Base-by-base conservation (phyloP, 1,284 basidiomycete genomes). In the Leccinum fuscescens region DNA sequence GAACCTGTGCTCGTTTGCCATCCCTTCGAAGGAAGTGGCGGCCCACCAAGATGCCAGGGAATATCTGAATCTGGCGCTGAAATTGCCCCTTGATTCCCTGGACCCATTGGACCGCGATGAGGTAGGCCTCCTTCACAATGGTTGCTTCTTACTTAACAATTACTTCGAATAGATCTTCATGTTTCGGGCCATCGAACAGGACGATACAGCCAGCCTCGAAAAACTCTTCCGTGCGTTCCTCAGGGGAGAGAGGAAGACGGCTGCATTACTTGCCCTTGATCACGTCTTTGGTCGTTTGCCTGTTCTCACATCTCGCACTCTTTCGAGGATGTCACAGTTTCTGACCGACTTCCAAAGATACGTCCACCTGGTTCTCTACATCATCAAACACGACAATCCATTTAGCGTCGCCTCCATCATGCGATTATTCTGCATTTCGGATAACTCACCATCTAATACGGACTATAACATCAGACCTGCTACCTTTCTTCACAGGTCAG, bases 381-480 rank as follows among this genome's bases (percentile, higher is more conserved):
- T 78, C 51, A 67, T 69, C 6, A 64, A 62, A 14, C 55, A 69
- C 5, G 12, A 58, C 15, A 67, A 78, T 42, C 76, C 77, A 4
- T 64, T 71, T 44, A 46, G 65, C 0, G 55, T 57, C 31, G 17
- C 56, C 0, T 62, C 62, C 0, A 66, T 79, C 29, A 73, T 65
- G 42, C 74, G 67, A 44, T 58, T 85, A 1, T 81, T 85, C 59
- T 74, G 74, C 6, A 75, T 83, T 27, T 62, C 60, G 6, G 62
- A 64, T 4, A 63, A 67, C 14, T 65, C 33, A 2, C 33, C 11
- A 4, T 33, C 67, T 2, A 67, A 72, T 54, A 67, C 70, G 3
- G 65, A 69, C n/a, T 71, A 74, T 58, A 1, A 64, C 2, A 33
- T 80, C 15, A 65, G 57, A 1, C 52, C 54, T 8, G 68, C 65